Conservation (phyloP, 2,329 filamentous ascomycete genomes). For the Rutstroemia sp. region DNA sequence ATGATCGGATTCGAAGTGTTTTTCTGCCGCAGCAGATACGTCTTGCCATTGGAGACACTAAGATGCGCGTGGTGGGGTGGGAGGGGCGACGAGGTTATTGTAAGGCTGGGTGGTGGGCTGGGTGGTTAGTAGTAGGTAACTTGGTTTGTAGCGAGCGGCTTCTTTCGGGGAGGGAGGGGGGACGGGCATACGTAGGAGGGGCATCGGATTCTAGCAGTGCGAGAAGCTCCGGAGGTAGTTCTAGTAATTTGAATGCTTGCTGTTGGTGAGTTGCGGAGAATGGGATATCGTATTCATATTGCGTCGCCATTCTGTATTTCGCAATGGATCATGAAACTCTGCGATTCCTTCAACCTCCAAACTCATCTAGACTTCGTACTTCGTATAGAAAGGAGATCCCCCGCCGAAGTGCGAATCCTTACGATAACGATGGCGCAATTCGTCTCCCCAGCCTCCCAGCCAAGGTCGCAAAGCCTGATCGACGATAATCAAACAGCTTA, state of each 20-base stretch:
- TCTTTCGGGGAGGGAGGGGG: not conserved
- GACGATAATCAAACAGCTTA: not conserved
- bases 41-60: slow-evolving; percentile 35
- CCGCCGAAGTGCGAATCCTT: too few species aligned
- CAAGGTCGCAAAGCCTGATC: not conserved
- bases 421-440: not conserved
- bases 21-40: slow-evolving; percentile 55
- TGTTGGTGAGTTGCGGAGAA: slow-evolving; percentile 43
- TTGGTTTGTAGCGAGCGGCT: not conserved
- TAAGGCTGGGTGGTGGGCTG: slow-evolving; percentile 10
- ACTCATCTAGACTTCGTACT: too few species aligned
- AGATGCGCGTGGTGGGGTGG: slow-evolving; percentile 10
- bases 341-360: too few species aligned
- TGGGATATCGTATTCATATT: slow-evolving; percentile 37
- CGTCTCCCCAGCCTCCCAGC: not conserved
- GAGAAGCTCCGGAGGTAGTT: slow-evolving; percentile 53
- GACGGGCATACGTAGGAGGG: slow-evolving; percentile 40
- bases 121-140: slow-evolving; percentile 1
- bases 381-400: too few species aligned
- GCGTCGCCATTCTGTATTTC: slow-evolving; percentile 21
- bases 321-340: too few species aligned
- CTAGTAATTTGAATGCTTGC: slow-evolving; percentile 51
- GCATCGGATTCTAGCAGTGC: slow-evolving; percentile 45
- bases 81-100: slow-evolving; percentile 32
- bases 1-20: slow-evolving; percentile 62